phyloP scores from a whole-genome alignment of 495 filamentous ascomycete genomes.

The Penicillium steckii region DNA sequence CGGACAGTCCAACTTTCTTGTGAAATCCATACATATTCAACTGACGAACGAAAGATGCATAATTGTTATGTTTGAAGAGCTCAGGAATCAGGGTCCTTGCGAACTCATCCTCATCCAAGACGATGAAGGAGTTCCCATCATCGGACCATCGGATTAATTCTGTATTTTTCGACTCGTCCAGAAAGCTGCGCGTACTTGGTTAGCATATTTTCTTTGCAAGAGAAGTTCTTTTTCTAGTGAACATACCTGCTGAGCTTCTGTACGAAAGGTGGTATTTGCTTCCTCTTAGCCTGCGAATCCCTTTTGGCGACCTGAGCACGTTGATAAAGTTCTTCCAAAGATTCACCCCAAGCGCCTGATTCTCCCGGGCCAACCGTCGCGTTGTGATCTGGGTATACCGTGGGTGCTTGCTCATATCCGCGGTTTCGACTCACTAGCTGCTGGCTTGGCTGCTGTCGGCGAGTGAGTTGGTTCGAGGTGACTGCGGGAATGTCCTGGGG shows the following conservation, averaged over 20 bases:
- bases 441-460: slow-evolving; percentile 59
- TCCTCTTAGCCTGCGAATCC: slow-evolving; percentile 81
- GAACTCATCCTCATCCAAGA: slow-evolving; percentile 97
- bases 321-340: slow-evolving; percentile 72
- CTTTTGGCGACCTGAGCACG: slow-evolving; percentile 73
- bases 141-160: slow-evolving; percentile 97
- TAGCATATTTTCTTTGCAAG: background rate
- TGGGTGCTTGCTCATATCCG: slow-evolving; percentile 45
- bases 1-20: slow-evolving; percentile 94
- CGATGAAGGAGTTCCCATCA: slow-evolving; percentile 92
- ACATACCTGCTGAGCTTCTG: slow-evolving; percentile 94
- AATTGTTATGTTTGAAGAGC: slow-evolving; percentile 99
- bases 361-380: slow-evolving; percentile 23
- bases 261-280: slow-evolving; percentile 96
- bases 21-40: slow-evolving; percentile 99
- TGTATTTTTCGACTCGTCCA: slow-evolving; percentile 87
- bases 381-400: slow-evolving; percentile 47
- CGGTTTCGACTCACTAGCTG: slow-evolving; percentile 55
- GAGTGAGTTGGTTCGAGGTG: slow-evolving; percentile 64
- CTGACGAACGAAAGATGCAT: slow-evolving; percentile 96
- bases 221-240: background rate
- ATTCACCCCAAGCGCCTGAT: slow-evolving; percentile 61
- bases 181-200: slow-evolving; percentile 59
- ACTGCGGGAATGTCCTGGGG: slow-evolving; percentile 42
- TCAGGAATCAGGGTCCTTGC: slow-evolving; percentile 96